Conservation (phyloP, 2,329 filamentous ascomycete genomes). For the Fusarium musae region DNA sequence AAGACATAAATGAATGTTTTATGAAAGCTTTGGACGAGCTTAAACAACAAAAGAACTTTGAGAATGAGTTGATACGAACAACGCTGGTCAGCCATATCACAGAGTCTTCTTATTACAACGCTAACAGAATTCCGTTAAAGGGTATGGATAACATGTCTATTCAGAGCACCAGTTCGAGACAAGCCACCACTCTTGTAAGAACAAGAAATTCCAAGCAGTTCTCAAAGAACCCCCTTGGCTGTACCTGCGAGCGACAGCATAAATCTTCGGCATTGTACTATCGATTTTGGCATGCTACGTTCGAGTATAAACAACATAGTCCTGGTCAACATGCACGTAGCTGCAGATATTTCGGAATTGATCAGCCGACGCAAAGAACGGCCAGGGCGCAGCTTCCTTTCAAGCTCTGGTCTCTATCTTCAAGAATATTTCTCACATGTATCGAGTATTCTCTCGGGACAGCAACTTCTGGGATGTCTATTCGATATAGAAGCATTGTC, state of each 20-base stretch:
- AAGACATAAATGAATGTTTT: accelerated
- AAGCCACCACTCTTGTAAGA: accelerated
- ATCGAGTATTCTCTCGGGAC: background rate
- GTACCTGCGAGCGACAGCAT: accelerated
- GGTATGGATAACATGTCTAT: background rate
- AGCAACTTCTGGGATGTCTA: background rate
- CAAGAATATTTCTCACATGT: background rate
- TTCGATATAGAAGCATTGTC: background rate
- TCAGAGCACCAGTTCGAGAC: accelerated
- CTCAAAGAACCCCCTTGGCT: accelerated
- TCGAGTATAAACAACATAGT: background rate
- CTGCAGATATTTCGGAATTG: background rate
- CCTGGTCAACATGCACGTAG: background rate
- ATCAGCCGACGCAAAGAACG: background rate
- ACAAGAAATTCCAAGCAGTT: accelerated
- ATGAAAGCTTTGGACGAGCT: background rate
- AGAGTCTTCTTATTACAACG: accelerated
- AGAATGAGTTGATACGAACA: background rate
- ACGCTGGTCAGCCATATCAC: accelerated
- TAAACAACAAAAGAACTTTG: background rate
- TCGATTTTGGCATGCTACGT: accelerated
- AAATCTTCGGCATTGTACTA: accelerated
- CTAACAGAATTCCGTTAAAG: accelerated
- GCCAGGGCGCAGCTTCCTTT: background rate
- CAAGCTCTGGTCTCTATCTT: background rate